Base-by-base conservation (phyloP, 2,329 filamentous ascomycete species). In the Cordyceps militaris region DNA sequence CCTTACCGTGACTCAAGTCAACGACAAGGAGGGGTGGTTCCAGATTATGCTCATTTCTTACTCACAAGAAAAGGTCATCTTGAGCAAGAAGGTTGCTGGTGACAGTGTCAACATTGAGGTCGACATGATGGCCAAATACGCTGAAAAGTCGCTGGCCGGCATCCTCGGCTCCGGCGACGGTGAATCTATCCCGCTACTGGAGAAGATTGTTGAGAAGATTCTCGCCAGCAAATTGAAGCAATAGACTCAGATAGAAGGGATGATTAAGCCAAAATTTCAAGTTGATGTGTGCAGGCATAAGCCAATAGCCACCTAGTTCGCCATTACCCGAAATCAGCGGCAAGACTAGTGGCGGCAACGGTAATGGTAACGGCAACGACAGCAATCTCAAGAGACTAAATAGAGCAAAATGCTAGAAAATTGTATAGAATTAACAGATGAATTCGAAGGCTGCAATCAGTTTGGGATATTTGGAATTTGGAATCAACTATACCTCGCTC, bases 11-110 rank as follows among this genome's bases (percentile, higher is more conserved):
- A 97, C 93, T 2, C 81, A 83, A 63, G 93, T 97, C 30, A 76
- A 93, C 66, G 93, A 97, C 71, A 80, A 69, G 4, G 82, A 84
- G 63, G 86, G 87, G 43, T 95, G 91, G 71, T 97, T 87, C 83
- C 94, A 97, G 80, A 88, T 99, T 51, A 99, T 99, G 94, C 79
- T 99, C 61, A 97, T 99, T 71, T 83, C 89, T 9, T 99, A 99
- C 73, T 97, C 94, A 11, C 94, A 97, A 76, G 90, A 93, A 73
- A 89, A 89, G 72, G 86, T 99, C 16, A 87, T 96, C 16, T 85
- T 91, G 62, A 89, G 89, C 2, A 78, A 76, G 54, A 97, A 97
- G 81, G 78, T 82, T 72, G 74, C 81, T 30, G 91, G 92, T 2
- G 90, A 96, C 6, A 82, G 85, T 51, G 89, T 96, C 61, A 97